phyloP scores from a whole-genome alignment of 768 basidiomycete genomes.

The Agrocybe praecox region DNA sequence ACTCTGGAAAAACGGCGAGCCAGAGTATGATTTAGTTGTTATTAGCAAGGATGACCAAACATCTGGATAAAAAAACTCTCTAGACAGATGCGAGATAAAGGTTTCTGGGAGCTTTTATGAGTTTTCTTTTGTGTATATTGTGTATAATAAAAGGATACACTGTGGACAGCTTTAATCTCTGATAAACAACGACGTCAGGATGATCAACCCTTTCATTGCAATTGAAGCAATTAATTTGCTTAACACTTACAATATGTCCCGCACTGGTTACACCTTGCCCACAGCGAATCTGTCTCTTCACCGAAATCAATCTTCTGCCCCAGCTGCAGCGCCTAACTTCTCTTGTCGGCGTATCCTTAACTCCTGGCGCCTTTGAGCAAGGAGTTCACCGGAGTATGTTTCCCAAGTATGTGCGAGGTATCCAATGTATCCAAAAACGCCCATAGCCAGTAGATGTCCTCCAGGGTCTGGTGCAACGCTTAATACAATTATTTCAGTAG shows the following conservation, averaged over 20 bases:
- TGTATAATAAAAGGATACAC: too few relatives aligned
- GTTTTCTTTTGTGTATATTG: too few relatives aligned
- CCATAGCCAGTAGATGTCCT: slow-evolving; percentile 72
- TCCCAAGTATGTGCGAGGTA: slow-evolving; percentile 79
- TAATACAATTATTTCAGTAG: background rate
- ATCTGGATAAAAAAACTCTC: too few relatives aligned
- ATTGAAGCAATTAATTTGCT: background rate
- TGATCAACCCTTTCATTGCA: too few relatives aligned
- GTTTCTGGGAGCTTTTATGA: too few relatives aligned
- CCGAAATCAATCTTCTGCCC: background rate
- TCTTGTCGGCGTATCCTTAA: slow-evolving; percentile 54
- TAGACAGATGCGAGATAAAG: too few relatives aligned
- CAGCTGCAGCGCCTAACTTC: slow-evolving; percentile 32
- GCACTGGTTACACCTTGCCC: slow-evolving; percentile 9
- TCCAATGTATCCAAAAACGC: slow-evolving; percentile 68
- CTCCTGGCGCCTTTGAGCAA: slow-evolving; percentile 64
- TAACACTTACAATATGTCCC: slow-evolving; percentile 8
- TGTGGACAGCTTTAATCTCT: too few relatives aligned
- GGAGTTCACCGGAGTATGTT: slow-evolving; percentile 55
- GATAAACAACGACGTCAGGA: too few relatives aligned
- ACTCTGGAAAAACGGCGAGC: background rate
- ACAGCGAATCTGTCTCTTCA: background rate
- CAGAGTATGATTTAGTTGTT: too few relatives aligned
- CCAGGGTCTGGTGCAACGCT: slow-evolving; percentile 56
- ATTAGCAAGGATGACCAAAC: too few relatives aligned